A percentile compares a stretch with the other conserved stretches of the same genome.
phyloP scores from a whole-genome alignment of 1,284 basidiomycete species.

The Ceratobasidium theobromae region DNA sequence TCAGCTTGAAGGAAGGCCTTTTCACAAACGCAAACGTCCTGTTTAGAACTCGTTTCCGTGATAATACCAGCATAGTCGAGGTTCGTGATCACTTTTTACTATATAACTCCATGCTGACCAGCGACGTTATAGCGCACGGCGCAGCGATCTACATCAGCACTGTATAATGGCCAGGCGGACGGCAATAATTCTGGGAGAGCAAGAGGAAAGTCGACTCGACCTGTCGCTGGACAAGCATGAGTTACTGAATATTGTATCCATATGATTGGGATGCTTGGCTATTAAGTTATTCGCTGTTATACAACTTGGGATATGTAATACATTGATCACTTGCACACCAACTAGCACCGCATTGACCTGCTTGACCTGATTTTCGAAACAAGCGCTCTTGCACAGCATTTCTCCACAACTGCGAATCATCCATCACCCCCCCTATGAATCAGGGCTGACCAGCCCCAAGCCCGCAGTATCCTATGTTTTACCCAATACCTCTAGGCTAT shows the following conservation, averaged over 20 bases:
- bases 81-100: constrained; percentile 32
- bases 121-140: constrained; percentile 9
- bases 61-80: constrained; percentile 90
- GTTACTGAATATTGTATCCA: neutral
- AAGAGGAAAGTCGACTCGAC: neutral
- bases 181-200: no score
- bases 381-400: no score
- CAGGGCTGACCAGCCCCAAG: no score
- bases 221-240: neutral
- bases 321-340: no score
- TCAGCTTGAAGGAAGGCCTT: constrained; percentile 93
- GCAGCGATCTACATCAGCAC: constrained; percentile 1
- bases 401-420: no score
- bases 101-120: neutral
- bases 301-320: no score
- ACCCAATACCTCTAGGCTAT: neutral
- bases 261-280: neutral
- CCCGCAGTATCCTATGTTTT: no score
- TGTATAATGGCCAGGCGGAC: constrained; percentile 13
- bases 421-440: no score
- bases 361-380: no score
- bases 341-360: no score
- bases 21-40: constrained; percentile 98
- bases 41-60: constrained; percentile 89
- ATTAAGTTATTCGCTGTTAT: neutral